Evolutionary conservation across 148 eudicot genomes (phyloP), one percentile per base, ranked within the genome.

Genomic region (Rhododendron vialii): DNA sequence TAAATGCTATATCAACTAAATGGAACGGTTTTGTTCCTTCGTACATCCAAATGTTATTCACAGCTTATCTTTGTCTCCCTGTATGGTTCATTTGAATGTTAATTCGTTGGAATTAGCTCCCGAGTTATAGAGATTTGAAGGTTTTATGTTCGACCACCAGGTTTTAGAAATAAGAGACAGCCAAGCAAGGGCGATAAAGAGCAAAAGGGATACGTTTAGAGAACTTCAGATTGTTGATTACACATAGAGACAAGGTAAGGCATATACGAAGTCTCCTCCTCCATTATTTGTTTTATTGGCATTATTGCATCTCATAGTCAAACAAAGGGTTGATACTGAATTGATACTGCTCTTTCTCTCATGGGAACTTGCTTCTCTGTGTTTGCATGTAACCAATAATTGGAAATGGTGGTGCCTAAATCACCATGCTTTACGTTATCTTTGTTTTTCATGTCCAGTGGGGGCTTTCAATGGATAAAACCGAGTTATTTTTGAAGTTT

Each of bases 121-220:
- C 1, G 11, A 82, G 4, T 12, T 45, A 48, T 20, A 7, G 20
- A 57, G 73, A 17, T 71, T 57, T 61, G 26, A 55, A 55, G 2
- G 80, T 35, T 76, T 50, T 82, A 78, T 59, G 20, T 84, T 43
- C 20, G 14, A 75, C 63, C n/a, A 84, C 63, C 92, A 96, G 98
- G 98, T 95, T 90, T 90, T 97, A 53, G 99, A 95, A 89, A 97
- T 97, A 86, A 91, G 86, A 84, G 95, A 90, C 79, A 86, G 89
- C 84, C 86, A 86, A 89, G 93, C 98, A 85, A 92, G 95, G 89
- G 95, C 91, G 26, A 93, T 97, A 83, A 93, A 91, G 87, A 94
- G 93, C 90, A 79, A 83, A 75, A 87, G 90, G 45, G 98, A 93
- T 59, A 83, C 78, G 13, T 84, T 83, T 33, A 88, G 88, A 87